Conservation (phyloP, 2,329 filamentous ascomycete genomes). For the Tolypocladium guangdongense region DNA sequence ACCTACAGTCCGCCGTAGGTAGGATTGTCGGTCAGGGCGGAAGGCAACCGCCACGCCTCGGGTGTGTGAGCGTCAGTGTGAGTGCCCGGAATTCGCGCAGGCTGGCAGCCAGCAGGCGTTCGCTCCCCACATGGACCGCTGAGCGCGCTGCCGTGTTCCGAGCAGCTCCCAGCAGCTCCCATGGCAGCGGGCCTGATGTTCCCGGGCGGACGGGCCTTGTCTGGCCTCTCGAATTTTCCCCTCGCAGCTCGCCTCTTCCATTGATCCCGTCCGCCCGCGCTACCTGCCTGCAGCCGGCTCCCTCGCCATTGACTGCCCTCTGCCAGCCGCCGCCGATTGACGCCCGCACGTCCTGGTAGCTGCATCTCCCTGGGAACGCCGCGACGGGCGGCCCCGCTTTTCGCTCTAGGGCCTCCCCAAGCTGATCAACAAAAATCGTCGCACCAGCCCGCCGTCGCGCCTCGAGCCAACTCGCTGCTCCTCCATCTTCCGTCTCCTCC, state of each 20-base stretch:
- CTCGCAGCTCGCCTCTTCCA: neutral
- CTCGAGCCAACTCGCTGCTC: slow-evolving; percentile 6
- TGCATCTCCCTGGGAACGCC: neutral
- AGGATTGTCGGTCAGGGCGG: too few relatives aligned
- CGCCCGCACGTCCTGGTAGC: neutral
- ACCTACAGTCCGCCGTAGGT: neutral
- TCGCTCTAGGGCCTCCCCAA: slow-evolving; percentile 5
- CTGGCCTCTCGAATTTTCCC: neutral
- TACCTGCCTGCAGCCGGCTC: neutral
- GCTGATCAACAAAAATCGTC: slow-evolving; percentile 14
- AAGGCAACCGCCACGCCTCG: neutral
- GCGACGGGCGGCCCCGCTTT: slow-evolving; percentile 10
- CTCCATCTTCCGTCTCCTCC: slow-evolving; percentile 7
- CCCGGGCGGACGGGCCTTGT: too few relatives aligned
- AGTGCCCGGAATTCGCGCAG: neutral
- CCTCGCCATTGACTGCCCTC: neutral
- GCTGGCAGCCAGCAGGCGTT: neutral
- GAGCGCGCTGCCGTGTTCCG: neutral
- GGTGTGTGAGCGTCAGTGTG: neutral
- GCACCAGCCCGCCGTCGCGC: slow-evolving; percentile 12
- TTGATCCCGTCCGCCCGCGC: neutral
- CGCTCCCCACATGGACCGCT: neutral
- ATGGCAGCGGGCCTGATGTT: too few relatives aligned
- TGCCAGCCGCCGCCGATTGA: neutral
- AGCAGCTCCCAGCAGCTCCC: neutral